Evolutionary conservation across 2,329 filamentous ascomycete species (phyloP).

Genomic region (Colletotrichum acutatum): DNA sequence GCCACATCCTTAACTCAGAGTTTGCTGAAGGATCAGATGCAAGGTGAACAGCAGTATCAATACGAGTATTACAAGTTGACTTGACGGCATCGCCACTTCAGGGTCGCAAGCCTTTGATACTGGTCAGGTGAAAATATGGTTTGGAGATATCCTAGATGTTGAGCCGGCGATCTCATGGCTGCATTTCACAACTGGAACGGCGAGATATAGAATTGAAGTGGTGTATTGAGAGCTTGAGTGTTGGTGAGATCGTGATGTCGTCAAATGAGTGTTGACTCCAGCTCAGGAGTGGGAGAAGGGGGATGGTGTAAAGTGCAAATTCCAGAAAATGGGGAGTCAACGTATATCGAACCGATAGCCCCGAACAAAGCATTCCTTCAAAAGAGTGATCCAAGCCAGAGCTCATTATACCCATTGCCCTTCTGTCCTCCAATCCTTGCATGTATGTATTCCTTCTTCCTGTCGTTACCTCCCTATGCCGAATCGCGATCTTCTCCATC

Average conservation of each 20-base stretch:
- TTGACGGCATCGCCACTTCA: neutral
- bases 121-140: too few relatives aligned
- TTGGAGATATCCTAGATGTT: neutral
- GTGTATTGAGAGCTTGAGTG: neutral
- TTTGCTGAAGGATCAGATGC: neutral
- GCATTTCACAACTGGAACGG: neutral
- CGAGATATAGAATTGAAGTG: neutral
- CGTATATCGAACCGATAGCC: neutral
- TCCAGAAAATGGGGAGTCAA: neutral
- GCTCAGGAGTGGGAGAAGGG: neutral
- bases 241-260: too few relatives aligned
- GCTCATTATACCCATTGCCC: neutral
- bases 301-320: neutral
- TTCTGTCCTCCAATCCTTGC: neutral
- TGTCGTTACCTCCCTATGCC: too few relatives aligned
- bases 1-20: neutral
- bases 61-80: too few relatives aligned
- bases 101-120: too few relatives aligned
- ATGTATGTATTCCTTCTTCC: neutral
- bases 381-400: neutral
- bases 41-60: neutral
- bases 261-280: neutral
- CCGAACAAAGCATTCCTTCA: neutral
- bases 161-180: neutral
- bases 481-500: neutral